Conservation (phyloP, 1,284 basidiomycete genomes). For the Vanrija sp. region DNA sequence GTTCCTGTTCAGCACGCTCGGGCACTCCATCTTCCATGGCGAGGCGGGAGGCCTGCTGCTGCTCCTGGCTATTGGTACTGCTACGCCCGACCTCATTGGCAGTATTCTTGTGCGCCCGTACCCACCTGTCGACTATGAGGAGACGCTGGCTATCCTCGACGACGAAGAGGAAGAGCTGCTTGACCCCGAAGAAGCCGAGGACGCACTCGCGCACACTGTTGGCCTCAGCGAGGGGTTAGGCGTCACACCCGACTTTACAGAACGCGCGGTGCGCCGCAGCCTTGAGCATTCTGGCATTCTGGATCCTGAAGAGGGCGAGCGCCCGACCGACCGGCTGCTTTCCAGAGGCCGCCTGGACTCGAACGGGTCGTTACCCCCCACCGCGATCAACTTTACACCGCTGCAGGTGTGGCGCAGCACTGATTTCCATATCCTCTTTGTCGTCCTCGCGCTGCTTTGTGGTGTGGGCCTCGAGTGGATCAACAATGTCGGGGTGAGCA, state of each 20-base stretch:
- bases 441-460: conserved; percentile 66
- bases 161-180: conserved; percentile 18
- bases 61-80: conserved; percentile 66
- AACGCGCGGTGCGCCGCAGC: not conserved
- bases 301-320: not conserved
- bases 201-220: conserved; percentile 3
- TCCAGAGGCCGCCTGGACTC: conserved; percentile 18
- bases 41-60: conserved; percentile 66
- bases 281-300: not conserved
- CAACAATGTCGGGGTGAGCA: conserved; percentile 73
- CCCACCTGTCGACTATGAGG: conserved; percentile 47
- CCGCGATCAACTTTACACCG: conserved; percentile 25
- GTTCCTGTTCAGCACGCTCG: conserved; percentile 69
- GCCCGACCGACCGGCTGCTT: not conserved
- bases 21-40: conserved; percentile 64
- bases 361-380: conserved; percentile 23
- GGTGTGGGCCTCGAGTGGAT: conserved; percentile 91
- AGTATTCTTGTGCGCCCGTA: conserved; percentile 61
- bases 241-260: not conserved
- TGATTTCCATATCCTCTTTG: conserved; percentile 74
- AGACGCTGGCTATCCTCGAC: conserved; percentile 7
- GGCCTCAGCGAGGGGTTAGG: no score
- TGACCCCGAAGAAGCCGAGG: conserved; percentile 10
- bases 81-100: conserved; percentile 65
- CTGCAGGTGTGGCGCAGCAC: conserved; percentile 35